Evolutionary conservation across 2,329 filamentous ascomycete species (phyloP).

Genomic region (Sclerotinia trifoliorum): DNA sequence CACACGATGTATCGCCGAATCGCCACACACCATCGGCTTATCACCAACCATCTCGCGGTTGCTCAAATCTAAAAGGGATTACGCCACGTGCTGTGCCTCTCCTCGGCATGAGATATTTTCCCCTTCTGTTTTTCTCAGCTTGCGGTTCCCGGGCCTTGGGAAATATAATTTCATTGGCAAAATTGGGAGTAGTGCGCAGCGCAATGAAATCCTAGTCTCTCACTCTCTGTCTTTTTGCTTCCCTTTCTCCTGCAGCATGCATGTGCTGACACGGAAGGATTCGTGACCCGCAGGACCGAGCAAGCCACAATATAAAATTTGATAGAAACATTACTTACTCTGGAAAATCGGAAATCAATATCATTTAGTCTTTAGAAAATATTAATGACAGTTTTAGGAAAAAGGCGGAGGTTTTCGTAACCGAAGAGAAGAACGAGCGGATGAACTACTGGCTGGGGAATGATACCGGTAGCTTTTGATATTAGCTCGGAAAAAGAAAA

Average conservation of each 20-base stretch:
- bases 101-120: constrained; percentile 17
- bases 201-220: constrained; percentile 7
- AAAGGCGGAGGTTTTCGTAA: not conserved
- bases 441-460: constrained; percentile 8
- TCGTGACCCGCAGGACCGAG: constrained; percentile 24
- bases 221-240: not conserved
- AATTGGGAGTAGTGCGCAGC: not conserved
- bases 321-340: constrained; percentile 19
- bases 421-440: not conserved
- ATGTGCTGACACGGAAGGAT: constrained; percentile 24
- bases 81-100: constrained; percentile 23
- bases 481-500: not conserved
- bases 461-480: not conserved
- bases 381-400: not conserved
- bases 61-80: not conserved
- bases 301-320: constrained; percentile 24
- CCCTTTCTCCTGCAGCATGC: constrained; percentile 23
- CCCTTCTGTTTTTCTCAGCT: constrained; percentile 15
- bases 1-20: constrained; percentile 14
- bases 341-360: not conserved
- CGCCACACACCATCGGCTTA: not conserved
- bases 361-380: not conserved
- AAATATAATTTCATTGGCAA: not conserved
- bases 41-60: not conserved
- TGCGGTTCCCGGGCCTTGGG: not conserved